Conservation (phyloP, 106 monocot genomes). For the Dendrobium catenatum region DNA sequence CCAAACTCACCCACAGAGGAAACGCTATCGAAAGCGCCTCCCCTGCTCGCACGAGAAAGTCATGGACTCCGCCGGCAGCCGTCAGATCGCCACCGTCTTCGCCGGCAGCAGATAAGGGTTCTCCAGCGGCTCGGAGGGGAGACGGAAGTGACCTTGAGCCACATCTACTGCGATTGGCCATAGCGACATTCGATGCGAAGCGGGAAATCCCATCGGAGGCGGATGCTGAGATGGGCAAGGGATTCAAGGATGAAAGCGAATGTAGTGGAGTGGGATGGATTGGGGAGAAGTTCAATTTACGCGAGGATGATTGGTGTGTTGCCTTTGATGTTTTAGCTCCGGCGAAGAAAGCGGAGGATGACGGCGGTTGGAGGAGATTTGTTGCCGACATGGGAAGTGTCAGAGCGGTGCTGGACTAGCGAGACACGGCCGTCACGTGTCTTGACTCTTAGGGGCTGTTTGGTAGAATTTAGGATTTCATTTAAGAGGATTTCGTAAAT, state of each 20-base stretch:
- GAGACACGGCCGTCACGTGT: too few species aligned
- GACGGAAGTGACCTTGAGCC: not conserved
- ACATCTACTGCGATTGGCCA: not conserved
- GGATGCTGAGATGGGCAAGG: not conserved
- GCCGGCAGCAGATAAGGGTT: not conserved
- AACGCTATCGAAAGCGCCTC: conserved; percentile 70
- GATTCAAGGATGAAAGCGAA: not conserved
- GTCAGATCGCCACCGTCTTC: not conserved
- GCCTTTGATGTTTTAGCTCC: not conserved
- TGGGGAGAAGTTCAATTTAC: not conserved
- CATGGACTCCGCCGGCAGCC: not conserved
- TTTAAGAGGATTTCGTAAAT: too few species aligned
- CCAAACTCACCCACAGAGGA: conserved; percentile 70
- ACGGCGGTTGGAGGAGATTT: not conserved
- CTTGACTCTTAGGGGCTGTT: too few species aligned
- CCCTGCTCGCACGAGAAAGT: conserved; percentile 36
- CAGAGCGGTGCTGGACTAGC: not conserved
- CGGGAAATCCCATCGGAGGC: not conserved
- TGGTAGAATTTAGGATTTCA: too few species aligned
- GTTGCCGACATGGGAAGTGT: not conserved
- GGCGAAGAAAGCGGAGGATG: not conserved
- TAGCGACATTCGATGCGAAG: not conserved
- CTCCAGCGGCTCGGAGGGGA: not conserved
- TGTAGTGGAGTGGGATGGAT: not conserved
- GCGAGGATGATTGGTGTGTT: not conserved